Evolutionary conservation across 345 rosid species (phyloP).

Genomic region (Psidium friedrichsthalianum): DNA sequence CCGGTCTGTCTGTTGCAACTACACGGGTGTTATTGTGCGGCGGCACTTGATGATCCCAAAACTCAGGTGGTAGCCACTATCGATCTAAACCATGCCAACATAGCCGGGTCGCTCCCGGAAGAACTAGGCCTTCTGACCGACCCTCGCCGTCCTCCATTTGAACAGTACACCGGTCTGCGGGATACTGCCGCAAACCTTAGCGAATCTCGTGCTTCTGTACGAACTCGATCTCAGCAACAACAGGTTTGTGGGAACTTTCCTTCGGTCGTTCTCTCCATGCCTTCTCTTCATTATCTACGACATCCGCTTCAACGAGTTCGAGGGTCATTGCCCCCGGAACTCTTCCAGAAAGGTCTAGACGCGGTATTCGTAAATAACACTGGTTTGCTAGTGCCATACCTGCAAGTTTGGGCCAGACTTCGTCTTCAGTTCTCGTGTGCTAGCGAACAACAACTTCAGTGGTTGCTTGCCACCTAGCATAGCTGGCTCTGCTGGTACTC

Average conservation of each 20-base stretch:
- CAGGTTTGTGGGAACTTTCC: constrained; percentile 83
- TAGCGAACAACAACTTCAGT: constrained; percentile 70
- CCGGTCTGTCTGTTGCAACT: constrained; percentile 68
- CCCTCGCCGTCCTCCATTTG: constrained; percentile 61
- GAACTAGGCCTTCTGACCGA: constrained; percentile 68
- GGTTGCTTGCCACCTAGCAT: constrained; percentile 82
- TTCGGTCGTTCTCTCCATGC: constrained; percentile 49
- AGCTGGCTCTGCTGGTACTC: constrained; percentile 42
- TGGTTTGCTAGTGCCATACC: constrained; percentile 33
- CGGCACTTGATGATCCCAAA: constrained; percentile 33
- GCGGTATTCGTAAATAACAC: constrained; percentile 75
- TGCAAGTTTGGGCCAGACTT: constrained; percentile 20
- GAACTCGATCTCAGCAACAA: constrained; percentile 91
- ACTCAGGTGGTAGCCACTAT: constrained; percentile 57
- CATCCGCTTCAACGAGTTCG: constrained; percentile 80
- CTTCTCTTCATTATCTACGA: constrained; percentile 49
- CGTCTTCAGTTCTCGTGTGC: constrained; percentile 71
- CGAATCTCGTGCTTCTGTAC: constrained; percentile 52
- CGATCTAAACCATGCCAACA: constrained; percentile 59
- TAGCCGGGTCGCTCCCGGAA: constrained; percentile 78
- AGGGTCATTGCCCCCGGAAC: constrained; percentile 60
- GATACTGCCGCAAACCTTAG: constrained; percentile 43
- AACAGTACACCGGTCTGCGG: constrained; percentile 91
- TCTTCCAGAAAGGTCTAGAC: constrained; percentile 55
- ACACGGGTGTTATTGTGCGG: constrained; percentile 55